Conservation (phyloP, 345 rosid species). For the Geranium rotundifolium region DNA sequence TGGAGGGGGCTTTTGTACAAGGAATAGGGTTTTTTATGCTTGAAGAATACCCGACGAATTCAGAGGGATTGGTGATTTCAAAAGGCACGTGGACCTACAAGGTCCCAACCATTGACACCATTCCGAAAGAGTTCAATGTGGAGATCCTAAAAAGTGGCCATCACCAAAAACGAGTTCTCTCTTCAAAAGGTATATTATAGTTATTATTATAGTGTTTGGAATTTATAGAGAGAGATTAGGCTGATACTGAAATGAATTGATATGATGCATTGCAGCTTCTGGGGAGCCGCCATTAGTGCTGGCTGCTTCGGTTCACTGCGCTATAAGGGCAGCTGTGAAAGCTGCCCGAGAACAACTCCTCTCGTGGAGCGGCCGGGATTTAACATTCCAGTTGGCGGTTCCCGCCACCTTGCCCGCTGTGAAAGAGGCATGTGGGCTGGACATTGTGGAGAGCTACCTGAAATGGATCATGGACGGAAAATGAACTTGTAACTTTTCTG, state of each 20-base stretch:
- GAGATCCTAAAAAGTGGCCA: conserved; percentile 67
- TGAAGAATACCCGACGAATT: conserved; percentile 71
- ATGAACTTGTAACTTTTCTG: too few species aligned
- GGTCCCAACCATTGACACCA: conserved; percentile 72
- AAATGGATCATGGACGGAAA: conserved; percentile 17
- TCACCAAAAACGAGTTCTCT: conserved; percentile 62
- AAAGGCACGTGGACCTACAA: conserved; percentile 82
- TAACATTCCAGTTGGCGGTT: conserved; percentile 42
- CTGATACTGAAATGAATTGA: background rate
- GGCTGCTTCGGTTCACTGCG: conserved; percentile 82
- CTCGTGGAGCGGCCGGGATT: conserved; percentile 32
- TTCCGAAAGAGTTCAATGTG: conserved; percentile 66
- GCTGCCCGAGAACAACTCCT: conserved; percentile 58
- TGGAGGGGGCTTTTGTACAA: conserved; percentile 93
- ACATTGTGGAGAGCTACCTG: conserved; percentile 55
- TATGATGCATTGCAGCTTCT: conserved; percentile 53
- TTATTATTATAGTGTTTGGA: too few species aligned
- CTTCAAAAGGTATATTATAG: conserved; percentile 93
- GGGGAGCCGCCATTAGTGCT: conserved; percentile 88
- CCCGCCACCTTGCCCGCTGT: conserved; percentile 85
- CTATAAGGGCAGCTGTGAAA: conserved; percentile 57
- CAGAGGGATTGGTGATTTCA: conserved; percentile 59
- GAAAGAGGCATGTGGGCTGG: conserved; percentile 60
- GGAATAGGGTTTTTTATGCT: conserved; percentile 90
- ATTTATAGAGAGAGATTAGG: background rate